Evolutionary conservation across 495 filamentous ascomycete genomes (phyloP).

Genomic region (Penicillium taxi): DNA sequence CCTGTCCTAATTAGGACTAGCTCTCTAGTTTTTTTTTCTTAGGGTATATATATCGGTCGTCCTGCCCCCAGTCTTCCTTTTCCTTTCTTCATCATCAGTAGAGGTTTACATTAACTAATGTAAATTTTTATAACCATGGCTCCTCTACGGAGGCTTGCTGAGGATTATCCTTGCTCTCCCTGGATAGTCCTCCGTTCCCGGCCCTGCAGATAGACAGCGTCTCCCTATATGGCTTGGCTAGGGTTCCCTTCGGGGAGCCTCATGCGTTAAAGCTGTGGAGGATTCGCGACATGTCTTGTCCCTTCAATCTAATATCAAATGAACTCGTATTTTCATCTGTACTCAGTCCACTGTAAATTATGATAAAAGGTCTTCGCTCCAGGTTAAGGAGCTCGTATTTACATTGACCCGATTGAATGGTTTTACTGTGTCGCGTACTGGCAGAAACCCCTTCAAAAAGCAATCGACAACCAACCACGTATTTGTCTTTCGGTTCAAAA

Average conservation of each 20-base stretch:
- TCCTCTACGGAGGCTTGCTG: slow-evolving; percentile 41
- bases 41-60: slow-evolving; percentile 18
- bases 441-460: too few relatives aligned
- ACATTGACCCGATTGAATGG: too few relatives aligned
- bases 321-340: too few relatives aligned
- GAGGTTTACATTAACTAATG: slow-evolving; percentile 42
- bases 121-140: slow-evolving; percentile 37
- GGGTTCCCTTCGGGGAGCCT: slow-evolving; percentile 39
- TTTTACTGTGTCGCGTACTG: too few relatives aligned
- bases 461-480: too few relatives aligned
- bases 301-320: too few relatives aligned
- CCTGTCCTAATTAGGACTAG: slow-evolving; percentile 25
- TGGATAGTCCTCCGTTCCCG: slow-evolving; percentile 47
- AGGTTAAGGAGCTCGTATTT: too few relatives aligned
- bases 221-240: slow-evolving; percentile 44
- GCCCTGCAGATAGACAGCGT: slow-evolving; percentile 36
- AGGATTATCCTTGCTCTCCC: slow-evolving; percentile 39
- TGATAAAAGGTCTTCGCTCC: too few relatives aligned
- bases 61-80: slow-evolving; percentile 22
- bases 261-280: slow-evolving; percentile 45
- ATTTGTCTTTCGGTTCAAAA: too few relatives aligned
- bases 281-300: slow-evolving; percentile 35
- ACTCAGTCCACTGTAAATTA: too few relatives aligned
- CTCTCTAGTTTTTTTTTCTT: slow-evolving; percentile 1
- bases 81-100: slow-evolving; percentile 45